These are phyloP conservation scores for Lyophyllum semitale DNA, from an alignment of 768 basidiomycete species.

Conservation along the genomic window DNA sequence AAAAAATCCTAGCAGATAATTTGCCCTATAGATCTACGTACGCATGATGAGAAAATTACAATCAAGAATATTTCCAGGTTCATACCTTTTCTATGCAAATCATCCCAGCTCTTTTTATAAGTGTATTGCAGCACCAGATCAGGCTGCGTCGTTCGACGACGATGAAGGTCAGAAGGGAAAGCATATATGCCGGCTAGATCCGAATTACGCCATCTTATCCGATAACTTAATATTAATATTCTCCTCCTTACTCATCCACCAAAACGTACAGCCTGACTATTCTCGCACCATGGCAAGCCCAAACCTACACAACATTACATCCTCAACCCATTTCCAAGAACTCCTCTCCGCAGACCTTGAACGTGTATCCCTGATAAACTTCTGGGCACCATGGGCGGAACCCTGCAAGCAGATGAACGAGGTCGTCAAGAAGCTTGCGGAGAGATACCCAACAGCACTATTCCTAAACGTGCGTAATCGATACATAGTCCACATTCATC, in stretches of 20 bases:
- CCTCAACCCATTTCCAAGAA: constrained; percentile 71
- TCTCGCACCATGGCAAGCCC: constrained; percentile 22
- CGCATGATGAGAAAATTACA: too few relatives aligned
- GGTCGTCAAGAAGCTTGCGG: constrained; percentile 71
- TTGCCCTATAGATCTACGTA: too few relatives aligned
- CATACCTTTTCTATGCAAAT: too few relatives aligned
- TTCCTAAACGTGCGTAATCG: constrained; percentile 65
- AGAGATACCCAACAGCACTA: constrained; percentile 66
- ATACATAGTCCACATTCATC: not conserved
- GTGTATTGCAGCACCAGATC: too few relatives aligned
- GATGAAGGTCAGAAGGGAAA: too few relatives aligned
- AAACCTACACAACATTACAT: constrained; percentile 48
- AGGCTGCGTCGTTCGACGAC: too few relatives aligned
- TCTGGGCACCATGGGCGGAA: constrained; percentile 92
- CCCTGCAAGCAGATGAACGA: constrained; percentile 91
- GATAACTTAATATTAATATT: constrained; percentile 9
- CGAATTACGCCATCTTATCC: constrained; percentile 22
- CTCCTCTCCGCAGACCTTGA: constrained; percentile 76
- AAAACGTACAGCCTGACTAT: not conserved
- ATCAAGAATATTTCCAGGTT: too few relatives aligned
- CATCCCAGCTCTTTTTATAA: too few relatives aligned
- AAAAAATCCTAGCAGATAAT: too few relatives aligned
- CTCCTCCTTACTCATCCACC: constrained; percentile 15
- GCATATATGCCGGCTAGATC: constrained; percentile 22
- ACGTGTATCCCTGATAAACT: constrained; percentile 85